Evolutionary conservation across 768 basidiomycete genomes (phyloP), one percentile per base, ranked within the genome.

Genomic region (Pulveroboletus frians): DNA sequence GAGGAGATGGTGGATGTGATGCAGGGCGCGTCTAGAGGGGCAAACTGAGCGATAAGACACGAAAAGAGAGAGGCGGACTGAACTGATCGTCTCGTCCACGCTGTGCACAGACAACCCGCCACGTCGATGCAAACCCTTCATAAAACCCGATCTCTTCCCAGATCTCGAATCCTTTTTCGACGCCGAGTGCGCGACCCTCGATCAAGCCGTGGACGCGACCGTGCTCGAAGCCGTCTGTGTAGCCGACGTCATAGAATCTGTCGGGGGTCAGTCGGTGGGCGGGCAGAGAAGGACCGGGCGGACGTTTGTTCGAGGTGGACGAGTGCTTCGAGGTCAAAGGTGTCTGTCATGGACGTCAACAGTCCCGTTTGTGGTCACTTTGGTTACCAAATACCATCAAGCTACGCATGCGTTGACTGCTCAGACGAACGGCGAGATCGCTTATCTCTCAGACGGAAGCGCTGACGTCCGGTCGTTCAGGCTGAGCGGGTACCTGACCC

Each of bases 141-240:
- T 94, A 94, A 59, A 85, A 97, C 2, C 90, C 93, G 11, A 99
- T 77, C 66, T 99, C 95, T 66, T 97, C 94, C 92, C 93, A 97
- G 69, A 96, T 83, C 68, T 95, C 93, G 66, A 84, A 97, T 0
- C 88, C 90, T 58, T 95, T 93, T 58, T 92, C 86, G 47, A 84
- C 77, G 2, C 93, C 95, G 15, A 97, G 76, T 0, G 87, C 85
- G 13, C 92, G 76, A 9, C 95, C 95, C 66, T 99, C 92, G 52
- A 92, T 91, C 21, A 89, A 68, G 2, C 95, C 93, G 58, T 95
- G 93, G 6, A 93, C 80, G 35, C 83, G 77, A 1, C 95, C 95
- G 65, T 97, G 95, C 0, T 75, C 82, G 61, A 78, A 80, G 2
- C 95, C 94, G 47, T 85, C 83, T 51, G 75, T 58, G 63, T 87